Evolutionary conservation across 306 rosid genomes (phyloP), one percentile per base, ranked within the genome.

Genomic region (Quercus agrifolia): DNA sequence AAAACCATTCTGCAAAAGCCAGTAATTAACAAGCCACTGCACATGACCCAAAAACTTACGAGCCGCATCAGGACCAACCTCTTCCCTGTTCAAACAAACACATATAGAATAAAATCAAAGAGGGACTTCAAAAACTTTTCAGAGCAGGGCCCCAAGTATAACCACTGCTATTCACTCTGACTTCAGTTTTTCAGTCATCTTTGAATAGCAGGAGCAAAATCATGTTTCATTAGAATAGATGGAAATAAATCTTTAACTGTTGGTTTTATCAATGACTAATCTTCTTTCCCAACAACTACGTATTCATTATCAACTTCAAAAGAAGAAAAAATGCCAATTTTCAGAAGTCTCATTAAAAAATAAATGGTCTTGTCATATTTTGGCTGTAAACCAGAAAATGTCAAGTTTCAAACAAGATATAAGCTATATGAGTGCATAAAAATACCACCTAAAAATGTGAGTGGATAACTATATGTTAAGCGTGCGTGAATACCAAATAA

Each of bases 31-130:
- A 62, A 95, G 99, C 99, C 99, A 95, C 82, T 95, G 99, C 75
- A 97, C 92, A 76, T 95, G 99, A 74, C 99, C 99, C 72, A 95
- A 94, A 83, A 95, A 93, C 80, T 95, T 95, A 62, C 99, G 96
- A 66, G 99, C 99, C 4, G 99, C 98, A 87, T 95, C 99, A 31
- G 99, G 99, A 74, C 99, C 99, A 80, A 95, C 99, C 87, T 91
- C 99, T 84, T 95, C 99, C 99, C 99, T 96, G 89, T 52, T 78
- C 71, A 68, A 76, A 82, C 56, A 66, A 51, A 73, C 67, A 84
- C 41, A 74, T 69, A 9, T 66, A 74, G 77, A 78, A 17, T 18
- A n/a, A 52, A 10, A 35, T 56, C 54, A 71, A 75, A 63, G 63
- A 61, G 72, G 73, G 78, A 46, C 33, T 71, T 30, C 31, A 56